Conservation (phyloP, 208 protist genomes). For the Trypanosoma boissoni region DNA sequence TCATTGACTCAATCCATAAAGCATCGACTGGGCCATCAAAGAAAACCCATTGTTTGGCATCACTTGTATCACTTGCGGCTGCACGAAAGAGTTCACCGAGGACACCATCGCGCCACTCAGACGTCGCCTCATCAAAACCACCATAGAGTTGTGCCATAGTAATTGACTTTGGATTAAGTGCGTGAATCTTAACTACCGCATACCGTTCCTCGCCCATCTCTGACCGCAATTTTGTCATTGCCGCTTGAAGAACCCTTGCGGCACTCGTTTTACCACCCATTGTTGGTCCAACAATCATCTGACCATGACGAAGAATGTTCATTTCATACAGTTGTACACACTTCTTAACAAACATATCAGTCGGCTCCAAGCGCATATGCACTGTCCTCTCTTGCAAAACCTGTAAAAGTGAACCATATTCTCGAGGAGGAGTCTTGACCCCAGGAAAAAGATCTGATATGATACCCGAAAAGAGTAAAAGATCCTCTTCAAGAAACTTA, state of each 20-base stretch:
- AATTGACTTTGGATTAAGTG: slow-evolving; percentile 97
- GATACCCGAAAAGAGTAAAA: slow-evolving; percentile 95
- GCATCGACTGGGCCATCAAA: slow-evolving; percentile 97
- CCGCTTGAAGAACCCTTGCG: slow-evolving; percentile 73
- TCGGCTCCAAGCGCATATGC: slow-evolving; percentile 90
- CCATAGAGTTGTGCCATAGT: slow-evolving; percentile 98
- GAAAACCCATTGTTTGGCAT: slow-evolving; percentile 94
- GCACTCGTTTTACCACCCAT: slow-evolving; percentile 95
- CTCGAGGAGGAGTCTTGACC: slow-evolving; percentile 77
- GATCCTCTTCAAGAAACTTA: slow-evolving; percentile 96
- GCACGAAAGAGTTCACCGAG: slow-evolving; percentile 92
- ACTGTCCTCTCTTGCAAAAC: slow-evolving; percentile 67
- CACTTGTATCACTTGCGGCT: slow-evolving; percentile 79
- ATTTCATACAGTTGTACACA: slow-evolving; percentile 98
- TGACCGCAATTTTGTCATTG: slow-evolving; percentile 81
- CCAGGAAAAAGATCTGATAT: slow-evolving; percentile 97
- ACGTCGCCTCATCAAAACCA: slow-evolving; percentile 94
- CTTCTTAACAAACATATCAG: slow-evolving; percentile 94
- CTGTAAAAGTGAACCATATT: slow-evolving; percentile 92
- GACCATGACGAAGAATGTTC: slow-evolving; percentile 96
- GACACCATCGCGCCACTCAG: slow-evolving; percentile 97
- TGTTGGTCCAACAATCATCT: slow-evolving; percentile 97
- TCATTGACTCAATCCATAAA: slow-evolving; percentile 96
- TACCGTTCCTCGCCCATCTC: slow-evolving; percentile 77
- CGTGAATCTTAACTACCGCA: slow-evolving; percentile 82